phyloP scores from a whole-genome alignment of 345 rosid species.

The Corymbia maculata region DNA sequence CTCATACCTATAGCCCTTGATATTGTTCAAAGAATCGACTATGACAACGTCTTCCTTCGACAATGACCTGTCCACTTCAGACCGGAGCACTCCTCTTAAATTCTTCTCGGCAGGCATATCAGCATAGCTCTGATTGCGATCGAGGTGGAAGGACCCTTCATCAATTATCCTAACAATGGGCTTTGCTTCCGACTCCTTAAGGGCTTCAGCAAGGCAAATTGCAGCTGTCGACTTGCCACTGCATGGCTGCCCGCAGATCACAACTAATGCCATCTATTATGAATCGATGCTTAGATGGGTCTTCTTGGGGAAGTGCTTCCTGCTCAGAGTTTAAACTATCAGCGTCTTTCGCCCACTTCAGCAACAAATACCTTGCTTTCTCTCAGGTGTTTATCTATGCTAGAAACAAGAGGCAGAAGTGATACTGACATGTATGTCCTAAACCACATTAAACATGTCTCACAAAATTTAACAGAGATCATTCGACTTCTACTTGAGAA shows the following conservation, averaged over 20 bases:
- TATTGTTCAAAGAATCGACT: conserved; percentile 87
- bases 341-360: background rate
- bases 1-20: conserved; percentile 94
- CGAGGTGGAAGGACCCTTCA: conserved; percentile 80
- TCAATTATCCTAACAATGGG: conserved; percentile 52
- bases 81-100: conserved; percentile 83
- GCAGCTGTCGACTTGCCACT: conserved; percentile 86
- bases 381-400: background rate
- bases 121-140: conserved; percentile 83
- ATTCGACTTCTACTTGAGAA: background rate
- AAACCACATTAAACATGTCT: background rate
- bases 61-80: conserved; percentile 97
- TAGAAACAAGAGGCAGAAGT: background rate
- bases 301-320: background rate
- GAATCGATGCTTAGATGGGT: background rate
- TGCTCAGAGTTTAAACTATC: background rate
- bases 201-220: conserved; percentile 45
- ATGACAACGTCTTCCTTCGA: conserved; percentile 72
- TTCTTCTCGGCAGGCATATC: conserved; percentile 89
- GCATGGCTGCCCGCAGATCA: conserved; percentile 92
- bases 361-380: background rate
- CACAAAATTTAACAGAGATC: background rate
- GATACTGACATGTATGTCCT: background rate
- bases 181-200: conserved; percentile 58
- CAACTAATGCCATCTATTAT: conserved; percentile 70